Conservation (phyloP, 805 yeast genomes). For the Candida methanosorbosa region DNA sequence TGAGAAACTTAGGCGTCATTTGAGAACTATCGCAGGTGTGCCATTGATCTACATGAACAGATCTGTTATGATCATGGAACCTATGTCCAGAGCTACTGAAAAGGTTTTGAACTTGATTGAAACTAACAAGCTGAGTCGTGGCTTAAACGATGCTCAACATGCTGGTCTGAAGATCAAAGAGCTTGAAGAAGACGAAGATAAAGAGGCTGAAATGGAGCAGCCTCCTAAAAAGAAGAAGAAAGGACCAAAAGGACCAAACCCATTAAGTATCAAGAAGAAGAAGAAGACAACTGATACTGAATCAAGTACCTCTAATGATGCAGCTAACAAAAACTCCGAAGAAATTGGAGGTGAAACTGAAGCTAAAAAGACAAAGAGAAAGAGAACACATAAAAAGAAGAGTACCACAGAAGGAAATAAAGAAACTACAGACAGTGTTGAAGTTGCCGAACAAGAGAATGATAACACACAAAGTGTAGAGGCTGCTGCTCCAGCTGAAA, state of each 20-base stretch:
- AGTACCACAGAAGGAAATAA: neutral
- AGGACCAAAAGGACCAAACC: slow-evolving; percentile 83
- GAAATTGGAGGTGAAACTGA: neutral
- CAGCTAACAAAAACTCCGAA: neutral
- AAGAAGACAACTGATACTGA: slow-evolving; percentile 23
- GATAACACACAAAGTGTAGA: too few relatives aligned
- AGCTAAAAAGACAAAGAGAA: slow-evolving; percentile 10
- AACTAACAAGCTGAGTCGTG: slow-evolving; percentile 58
- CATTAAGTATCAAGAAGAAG: slow-evolving; percentile 80
- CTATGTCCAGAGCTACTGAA: slow-evolving; percentile 66
- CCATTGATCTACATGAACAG: slow-evolving; percentile 84
- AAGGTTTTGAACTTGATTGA: slow-evolving; percentile 45
- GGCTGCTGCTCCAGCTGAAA: neutral
- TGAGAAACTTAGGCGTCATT: slow-evolving; percentile 51
- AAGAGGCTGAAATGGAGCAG: slow-evolving; percentile 11
- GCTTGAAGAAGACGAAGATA: slow-evolving; percentile 12
- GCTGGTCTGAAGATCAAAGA: slow-evolving; percentile 30
- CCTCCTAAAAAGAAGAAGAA: slow-evolving; percentile 33
- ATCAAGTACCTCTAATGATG: slow-evolving; percentile 9
- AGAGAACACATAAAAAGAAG: slow-evolving; percentile 13
- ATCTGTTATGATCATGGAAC: slow-evolving; percentile 95
- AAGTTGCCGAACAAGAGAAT: too few relatives aligned
- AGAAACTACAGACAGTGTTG: slow-evolving; percentile 1
- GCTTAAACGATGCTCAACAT: slow-evolving; percentile 58
- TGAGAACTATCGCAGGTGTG: slow-evolving; percentile 79